phyloP scores from a whole-genome alignment of 108 stramenopile genomes.

The Stephanodiscus minutulus region DNA sequence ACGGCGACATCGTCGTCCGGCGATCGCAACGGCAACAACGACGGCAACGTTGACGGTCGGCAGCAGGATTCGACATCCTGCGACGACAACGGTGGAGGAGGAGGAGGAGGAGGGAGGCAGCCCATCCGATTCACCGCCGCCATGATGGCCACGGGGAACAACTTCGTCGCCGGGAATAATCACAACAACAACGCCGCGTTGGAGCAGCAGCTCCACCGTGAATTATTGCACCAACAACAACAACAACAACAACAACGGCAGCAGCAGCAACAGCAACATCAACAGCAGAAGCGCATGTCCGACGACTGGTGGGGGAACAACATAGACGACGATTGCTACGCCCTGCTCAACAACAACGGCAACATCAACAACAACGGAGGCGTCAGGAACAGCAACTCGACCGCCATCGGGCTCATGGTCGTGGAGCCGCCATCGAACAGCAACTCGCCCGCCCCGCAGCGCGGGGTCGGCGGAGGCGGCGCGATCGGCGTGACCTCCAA shows the following conservation, averaged over 20 bases:
- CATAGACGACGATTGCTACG: constrained; percentile 1
- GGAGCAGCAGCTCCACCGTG: not conserved
- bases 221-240: constrained; percentile 1
- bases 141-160: constrained; percentile 21
- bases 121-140: constrained; percentile 7
- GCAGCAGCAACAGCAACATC: constrained; percentile 12
- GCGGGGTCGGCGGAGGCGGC: constrained; percentile 8
- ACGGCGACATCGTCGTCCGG: not conserved
- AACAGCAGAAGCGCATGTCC: constrained; percentile 1
- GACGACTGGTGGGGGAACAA: constrained; percentile 10
- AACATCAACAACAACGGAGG: constrained; percentile 5
- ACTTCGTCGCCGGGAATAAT: not conserved
- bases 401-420: constrained; percentile 61
- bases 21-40: not conserved
- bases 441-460: constrained; percentile 43
- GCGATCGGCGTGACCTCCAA: not conserved
- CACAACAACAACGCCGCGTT: not conserved
- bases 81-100: not conserved
- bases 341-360: not conserved
- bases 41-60: not conserved
- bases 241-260: not conserved
- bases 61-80: not conserved
- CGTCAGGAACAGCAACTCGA: constrained; percentile 6
- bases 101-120: not conserved
- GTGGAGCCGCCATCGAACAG: constrained; percentile 59